Evolutionary conservation across 2,329 filamentous ascomycete genomes (phyloP).

Genomic region (Penicillium digitatum): DNA sequence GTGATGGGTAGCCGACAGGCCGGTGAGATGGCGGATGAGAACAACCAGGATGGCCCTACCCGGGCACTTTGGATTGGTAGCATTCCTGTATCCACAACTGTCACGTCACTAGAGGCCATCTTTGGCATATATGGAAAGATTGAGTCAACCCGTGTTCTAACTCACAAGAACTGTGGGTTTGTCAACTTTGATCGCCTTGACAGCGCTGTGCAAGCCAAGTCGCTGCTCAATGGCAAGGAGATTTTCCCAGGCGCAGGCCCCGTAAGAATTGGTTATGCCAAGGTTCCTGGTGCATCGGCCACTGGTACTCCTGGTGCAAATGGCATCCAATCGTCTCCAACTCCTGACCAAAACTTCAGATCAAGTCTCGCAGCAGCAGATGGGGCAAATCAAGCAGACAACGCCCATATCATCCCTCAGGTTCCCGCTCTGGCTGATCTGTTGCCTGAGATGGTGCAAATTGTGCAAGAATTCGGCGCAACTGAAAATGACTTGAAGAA

Average conservation of each 20-base stretch:
- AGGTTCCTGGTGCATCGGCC: conserved; percentile 81
- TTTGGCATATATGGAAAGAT: conserved; percentile 92
- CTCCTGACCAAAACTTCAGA: conserved; percentile 72
- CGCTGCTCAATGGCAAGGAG: conserved; percentile 88
- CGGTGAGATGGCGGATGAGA: conserved; percentile 69
- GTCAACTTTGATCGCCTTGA: conserved; percentile 94
- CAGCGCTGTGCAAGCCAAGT: conserved; percentile 84
- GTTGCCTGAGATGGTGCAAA: conserved; percentile 75
- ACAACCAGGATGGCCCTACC: conserved; percentile 80
- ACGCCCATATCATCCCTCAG: conserved; percentile 44
- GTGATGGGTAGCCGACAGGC: conserved; percentile 62
- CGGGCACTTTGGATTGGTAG: conserved; percentile 95
- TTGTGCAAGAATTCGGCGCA: conserved; percentile 84
- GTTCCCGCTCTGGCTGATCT: conserved; percentile 74
- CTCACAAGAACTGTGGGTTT: conserved; percentile 98
- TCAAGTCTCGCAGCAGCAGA: conserved; percentile 26
- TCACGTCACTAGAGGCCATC: conserved; percentile 89
- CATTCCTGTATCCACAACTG: conserved; percentile 94
- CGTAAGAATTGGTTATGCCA: conserved; percentile 94
- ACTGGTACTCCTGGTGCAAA: conserved; percentile 79
- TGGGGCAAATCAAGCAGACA: conserved; percentile 29
- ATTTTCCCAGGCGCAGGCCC: conserved; percentile 96
- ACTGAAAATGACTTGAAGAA: conserved; percentile 69
- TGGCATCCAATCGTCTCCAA: conserved; percentile 82
- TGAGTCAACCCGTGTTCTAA: conserved; percentile 84